Conservation (phyloP, 164 flowering plant species). For the grape (Vitis vinifera) region ASM3070453v1 NC_081813.1:23193001-23193500, state of each 20-base stretch:
- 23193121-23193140: conserved; percentile 25
- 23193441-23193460: conserved; percentile 41
- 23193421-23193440: conserved; percentile 51
- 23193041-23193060: not conserved
- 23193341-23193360: conserved; percentile 52
- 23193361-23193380: conserved; percentile 26
- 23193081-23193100: conserved; percentile 13
- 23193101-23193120: conserved; percentile 16
- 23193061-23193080: conserved; percentile 18
- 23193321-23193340: conserved; percentile 53
- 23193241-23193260: conserved; percentile 48
- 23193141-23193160: conserved; percentile 23
- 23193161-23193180: conserved; percentile 24
- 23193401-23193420: conserved; percentile 43
- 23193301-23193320: conserved; percentile 55
- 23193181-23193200: conserved; percentile 13
- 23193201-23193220: conserved; percentile 30
- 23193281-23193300: conserved; percentile 22
- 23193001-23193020: conserved; percentile 1
- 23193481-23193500: conserved; percentile 55
- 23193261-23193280: conserved; percentile 23
- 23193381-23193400: conserved; percentile 45
- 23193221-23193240: conserved; percentile 43
- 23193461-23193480: conserved; percentile 25
- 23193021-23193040: conserved; percentile 12